Evolutionary conservation across 1,284 basidiomycete species (phyloP).

Genomic region (Cutaneotrichosporon dermatis): DNA sequence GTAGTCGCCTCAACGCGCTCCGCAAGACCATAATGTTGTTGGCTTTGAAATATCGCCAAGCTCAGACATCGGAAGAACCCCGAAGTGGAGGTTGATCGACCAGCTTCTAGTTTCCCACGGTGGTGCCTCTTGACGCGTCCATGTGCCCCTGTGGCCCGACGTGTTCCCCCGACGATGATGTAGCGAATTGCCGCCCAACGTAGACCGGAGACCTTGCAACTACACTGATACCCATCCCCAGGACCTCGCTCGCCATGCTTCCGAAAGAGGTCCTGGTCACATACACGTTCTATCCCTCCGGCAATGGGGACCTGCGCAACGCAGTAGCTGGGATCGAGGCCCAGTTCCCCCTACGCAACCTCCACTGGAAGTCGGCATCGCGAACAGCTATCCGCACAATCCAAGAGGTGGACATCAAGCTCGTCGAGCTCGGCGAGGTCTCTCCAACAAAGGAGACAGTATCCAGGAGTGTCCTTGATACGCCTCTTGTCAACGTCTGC

Average conservation of each 20-base stretch:
- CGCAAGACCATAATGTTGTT: background rate
- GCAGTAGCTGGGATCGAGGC: constrained; percentile 61
- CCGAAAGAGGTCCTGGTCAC: constrained; percentile 36
- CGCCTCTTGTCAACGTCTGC: constrained; percentile 77
- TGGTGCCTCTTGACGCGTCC: background rate
- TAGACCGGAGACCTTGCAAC: background rate
- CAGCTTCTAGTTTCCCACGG: background rate
- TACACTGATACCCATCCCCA: background rate
- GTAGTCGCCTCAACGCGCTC: background rate
- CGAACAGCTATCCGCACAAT: constrained; percentile 73
- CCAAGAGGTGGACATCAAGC: constrained; percentile 71
- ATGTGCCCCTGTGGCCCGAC: background rate
- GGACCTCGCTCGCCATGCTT: constrained; percentile 12
- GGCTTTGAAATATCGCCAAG: too few species aligned
- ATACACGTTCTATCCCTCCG: constrained; percentile 41
- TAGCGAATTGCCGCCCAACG: background rate
- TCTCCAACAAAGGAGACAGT: constrained; percentile 40
- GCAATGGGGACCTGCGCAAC: constrained; percentile 46
- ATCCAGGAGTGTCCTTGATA: constrained; percentile 72
- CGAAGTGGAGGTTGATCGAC: background rate
- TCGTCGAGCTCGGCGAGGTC: constrained; percentile 66
- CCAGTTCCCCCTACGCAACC: constrained; percentile 77
- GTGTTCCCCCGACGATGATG: background rate
- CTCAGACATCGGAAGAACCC: background rate
- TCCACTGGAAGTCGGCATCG: constrained; percentile 79